phyloP scores from a whole-genome alignment of 2,329 filamentous ascomycete species.

The Chaetomium strumarium region DNA sequence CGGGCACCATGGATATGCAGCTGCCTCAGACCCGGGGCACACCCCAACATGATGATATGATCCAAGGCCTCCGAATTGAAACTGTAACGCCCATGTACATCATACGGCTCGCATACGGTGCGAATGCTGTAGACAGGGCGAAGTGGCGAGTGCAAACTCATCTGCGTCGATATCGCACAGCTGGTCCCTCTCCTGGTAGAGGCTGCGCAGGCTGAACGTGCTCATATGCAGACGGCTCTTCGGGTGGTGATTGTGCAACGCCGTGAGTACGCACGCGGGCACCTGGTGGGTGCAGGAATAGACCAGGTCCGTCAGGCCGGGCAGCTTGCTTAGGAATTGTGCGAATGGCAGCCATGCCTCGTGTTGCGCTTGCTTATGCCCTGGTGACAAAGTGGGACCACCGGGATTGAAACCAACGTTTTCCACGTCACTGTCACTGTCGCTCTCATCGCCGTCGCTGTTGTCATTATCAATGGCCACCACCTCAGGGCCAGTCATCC shows the following conservation, averaged over 20 bases:
- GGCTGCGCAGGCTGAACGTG: conserved; percentile 5
- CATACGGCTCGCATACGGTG: background rate
- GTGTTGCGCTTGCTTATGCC: conserved; percentile 4
- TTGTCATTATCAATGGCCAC: background rate
- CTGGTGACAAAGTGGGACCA: background rate
- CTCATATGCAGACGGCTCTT: conserved; percentile 7
- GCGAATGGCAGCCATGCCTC: conserved; percentile 9
- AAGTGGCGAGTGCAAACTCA: background rate
- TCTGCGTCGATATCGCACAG: conserved; percentile 2
- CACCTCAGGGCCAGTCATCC: background rate
- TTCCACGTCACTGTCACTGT: background rate
- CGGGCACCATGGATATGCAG: background rate
- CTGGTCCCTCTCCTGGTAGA: background rate
- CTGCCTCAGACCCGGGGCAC: background rate
- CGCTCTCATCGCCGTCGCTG: background rate
- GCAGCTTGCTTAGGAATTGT: conserved; percentile 1
- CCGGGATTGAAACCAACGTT: background rate
- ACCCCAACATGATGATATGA: background rate
- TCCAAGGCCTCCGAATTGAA: background rate
- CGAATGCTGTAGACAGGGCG: conserved; percentile 9
- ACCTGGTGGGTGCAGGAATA: conserved; percentile 3
- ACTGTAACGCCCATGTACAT: background rate
- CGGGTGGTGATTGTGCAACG: conserved; percentile 1
- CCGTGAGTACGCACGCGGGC: conserved; percentile 4
- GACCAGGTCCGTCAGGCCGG: conserved; percentile 6